Percentiles rank a stretch among this genome's conserved stretches.
Evolutionary conservation across 2,329 filamentous ascomycete species (phyloP).

Genomic region (Diaporthe citrichinensis): DNA sequence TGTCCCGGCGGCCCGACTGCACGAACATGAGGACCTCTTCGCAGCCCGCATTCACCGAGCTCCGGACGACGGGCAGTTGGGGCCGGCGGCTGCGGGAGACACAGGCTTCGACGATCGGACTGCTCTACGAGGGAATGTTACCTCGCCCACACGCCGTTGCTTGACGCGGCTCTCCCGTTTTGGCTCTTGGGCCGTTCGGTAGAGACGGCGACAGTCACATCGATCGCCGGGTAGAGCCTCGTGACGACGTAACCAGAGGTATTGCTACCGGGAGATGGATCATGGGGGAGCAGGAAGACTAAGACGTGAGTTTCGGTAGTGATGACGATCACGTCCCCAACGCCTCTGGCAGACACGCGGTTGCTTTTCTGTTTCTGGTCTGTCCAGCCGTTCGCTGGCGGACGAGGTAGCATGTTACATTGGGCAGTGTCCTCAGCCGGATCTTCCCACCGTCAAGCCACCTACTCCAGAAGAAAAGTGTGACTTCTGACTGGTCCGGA

Average conservation of each 20-base stretch:
- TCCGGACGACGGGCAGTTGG: neutral
- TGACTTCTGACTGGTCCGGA: neutral
- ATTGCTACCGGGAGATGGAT: neutral
- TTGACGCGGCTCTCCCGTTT: neutral
- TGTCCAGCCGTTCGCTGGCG: neutral
- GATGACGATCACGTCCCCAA: neutral
- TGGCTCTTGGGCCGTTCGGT: neutral
- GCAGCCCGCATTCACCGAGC: neutral
- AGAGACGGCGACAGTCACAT: neutral
- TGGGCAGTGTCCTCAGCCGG: neutral
- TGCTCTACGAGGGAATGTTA: neutral
- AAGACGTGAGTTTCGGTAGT: neutral
- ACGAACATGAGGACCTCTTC: neutral
- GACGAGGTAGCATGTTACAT: neutral
- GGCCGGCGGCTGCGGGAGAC: neutral
- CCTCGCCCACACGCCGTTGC: neutral
- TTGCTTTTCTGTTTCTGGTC: neutral
- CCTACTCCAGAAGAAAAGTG: neutral
- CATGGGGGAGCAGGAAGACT: neutral
- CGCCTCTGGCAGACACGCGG: neutral
- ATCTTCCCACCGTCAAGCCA: neutral
- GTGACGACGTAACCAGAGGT: neutral
- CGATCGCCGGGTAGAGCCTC: neutral
- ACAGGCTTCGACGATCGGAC: neutral
- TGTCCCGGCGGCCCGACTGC: slow-evolving; percentile 25